Evolutionary conservation across 2,329 filamentous ascomycete species (phyloP), one percentile per base, ranked within the genome.

Genomic region (Fusarium liriodendri): DNA sequence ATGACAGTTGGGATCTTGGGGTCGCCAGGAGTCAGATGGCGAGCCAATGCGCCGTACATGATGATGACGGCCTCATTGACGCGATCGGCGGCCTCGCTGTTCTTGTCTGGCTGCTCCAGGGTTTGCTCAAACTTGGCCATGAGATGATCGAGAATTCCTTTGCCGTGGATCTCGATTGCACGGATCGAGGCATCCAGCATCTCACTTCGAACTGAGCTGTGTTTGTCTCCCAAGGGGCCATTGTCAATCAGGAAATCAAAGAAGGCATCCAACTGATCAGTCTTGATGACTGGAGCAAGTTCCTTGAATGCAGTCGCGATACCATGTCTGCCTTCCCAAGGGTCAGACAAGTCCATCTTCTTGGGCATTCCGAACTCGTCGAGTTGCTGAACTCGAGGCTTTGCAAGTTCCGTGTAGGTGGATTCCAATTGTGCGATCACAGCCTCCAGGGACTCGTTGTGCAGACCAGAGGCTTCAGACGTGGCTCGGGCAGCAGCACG

Each of bases 31-130:
- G 93, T 90, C 68, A 99, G 85, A 85, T 99, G 97, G 61, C 94
- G 91, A 50, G 95, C 97, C 40, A 99, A 86, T 61, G 97, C 96
- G 80, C 97, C 97, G 78, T 99, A 99, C 81, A 99, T 93, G 77
- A 99, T 97, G 76, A 99, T 95, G 62, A 99, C 95, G 20, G 97
- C 97, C 84, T 99, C 97, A 77, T 98, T 98, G 72, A 98, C 93
- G 69, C 95, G 90, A 82, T 99, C 97, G 20, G 94, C 92, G 63
- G 92, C 90, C 75, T 95, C 91, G 1, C 92, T 95, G 66, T 91
- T 93, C 80, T 93, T 94, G 81, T 97, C 94, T 4, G 95, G 93
- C 4, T 91, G 92, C 79, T 96, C 95, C n/a, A 99, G 87, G 0
- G 94, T 95, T 27, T 88, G 89, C 82, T 99, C 97, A 79, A 98